A percentile compares a stretch with the other conserved stretches of the same genome.
These are phyloP conservation scores for Teratosphaeriaceae sp. DNA, from an alignment of 2,329 filamentous ascomycete species.

Conservation along the genomic window DNA sequence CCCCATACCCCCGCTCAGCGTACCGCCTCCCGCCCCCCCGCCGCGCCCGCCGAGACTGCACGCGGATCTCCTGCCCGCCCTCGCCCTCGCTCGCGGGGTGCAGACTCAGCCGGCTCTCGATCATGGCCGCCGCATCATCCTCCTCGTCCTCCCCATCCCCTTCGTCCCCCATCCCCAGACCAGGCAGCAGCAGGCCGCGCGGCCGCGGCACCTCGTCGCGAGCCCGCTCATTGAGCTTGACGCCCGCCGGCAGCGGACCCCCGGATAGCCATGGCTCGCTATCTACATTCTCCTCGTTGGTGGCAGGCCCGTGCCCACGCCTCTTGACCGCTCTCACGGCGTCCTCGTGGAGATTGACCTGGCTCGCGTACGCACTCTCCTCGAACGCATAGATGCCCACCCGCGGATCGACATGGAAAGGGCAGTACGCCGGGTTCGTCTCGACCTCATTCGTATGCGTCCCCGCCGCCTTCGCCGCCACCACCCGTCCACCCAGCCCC, in stretches of 20 bases:
- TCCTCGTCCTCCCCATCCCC: not conserved
- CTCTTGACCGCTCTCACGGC: constrained; percentile 12
- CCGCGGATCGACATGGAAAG: constrained; percentile 86
- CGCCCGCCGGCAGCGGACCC: constrained; percentile 19
- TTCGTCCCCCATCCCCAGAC: not conserved
- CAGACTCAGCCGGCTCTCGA: constrained; percentile 5
- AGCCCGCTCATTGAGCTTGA: constrained; percentile 23
- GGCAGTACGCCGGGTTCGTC: constrained; percentile 90
- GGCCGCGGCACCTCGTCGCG: not conserved
- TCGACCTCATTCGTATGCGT: constrained; percentile 43
- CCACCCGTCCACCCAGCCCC: not conserved
- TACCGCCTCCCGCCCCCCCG: not conserved
- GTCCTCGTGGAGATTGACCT: constrained; percentile 7
- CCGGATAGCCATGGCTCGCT: constrained; percentile 27
- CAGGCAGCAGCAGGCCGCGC: not conserved
- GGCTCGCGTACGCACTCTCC: constrained; percentile 15
- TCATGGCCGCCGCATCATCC: not conserved
- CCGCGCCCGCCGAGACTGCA: not conserved
- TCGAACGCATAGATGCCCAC: constrained; percentile 69
- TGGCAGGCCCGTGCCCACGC: constrained; percentile 19
- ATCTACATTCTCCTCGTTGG: constrained; percentile 10
- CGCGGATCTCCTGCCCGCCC: constrained; percentile 2
- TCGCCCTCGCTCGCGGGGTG: not conserved
- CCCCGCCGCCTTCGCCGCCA: not conserved
- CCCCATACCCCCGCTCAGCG: not conserved